A percentile compares a stretch with the other conserved stretches of the same genome.
Conservation (phyloP, 2,329 filamentous ascomycete genomes). For the Penicillium sp. region DNA sequence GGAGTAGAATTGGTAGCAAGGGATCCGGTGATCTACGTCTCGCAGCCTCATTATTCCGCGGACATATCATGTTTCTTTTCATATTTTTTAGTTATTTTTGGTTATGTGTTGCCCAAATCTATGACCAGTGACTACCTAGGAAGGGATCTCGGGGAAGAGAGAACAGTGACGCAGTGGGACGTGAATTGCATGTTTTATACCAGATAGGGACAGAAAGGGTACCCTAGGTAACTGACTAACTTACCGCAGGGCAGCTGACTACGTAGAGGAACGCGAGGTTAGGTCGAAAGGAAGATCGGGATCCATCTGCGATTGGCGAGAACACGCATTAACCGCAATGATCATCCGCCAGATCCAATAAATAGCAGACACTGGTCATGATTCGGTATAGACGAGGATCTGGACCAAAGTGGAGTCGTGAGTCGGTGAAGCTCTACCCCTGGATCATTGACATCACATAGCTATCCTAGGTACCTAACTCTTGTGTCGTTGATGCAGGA, state of each 20-base stretch:
- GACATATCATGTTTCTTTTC: background rate
- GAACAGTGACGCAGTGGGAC: background rate
- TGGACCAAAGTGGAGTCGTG: slow-evolving; percentile 17
- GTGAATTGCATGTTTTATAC: background rate
- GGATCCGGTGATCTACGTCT: slow-evolving; percentile 4
- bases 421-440: slow-evolving; percentile 6
- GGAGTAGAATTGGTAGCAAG: slow-evolving; percentile 1
- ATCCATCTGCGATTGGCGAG: slow-evolving; percentile 4
- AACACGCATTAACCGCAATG: slow-evolving; percentile 6
- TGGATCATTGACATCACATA: slow-evolving; percentile 19
- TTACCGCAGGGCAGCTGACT: background rate
- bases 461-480: background rate
- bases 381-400: slow-evolving; percentile 7
- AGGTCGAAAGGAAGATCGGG: background rate
- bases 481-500: slow-evolving; percentile 2
- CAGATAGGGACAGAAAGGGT: background rate
- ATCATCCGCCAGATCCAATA: slow-evolving; percentile 7
- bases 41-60: slow-evolving; percentile 4
- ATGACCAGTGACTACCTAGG: background rate
- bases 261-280: background rate
- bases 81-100: background rate
- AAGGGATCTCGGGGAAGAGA: background rate
- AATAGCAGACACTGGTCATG: background rate
- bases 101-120: background rate
- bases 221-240: background rate